phyloP scores from a whole-genome alignment of 257 asterid genomes.

The Ballota nigra region DNA sequence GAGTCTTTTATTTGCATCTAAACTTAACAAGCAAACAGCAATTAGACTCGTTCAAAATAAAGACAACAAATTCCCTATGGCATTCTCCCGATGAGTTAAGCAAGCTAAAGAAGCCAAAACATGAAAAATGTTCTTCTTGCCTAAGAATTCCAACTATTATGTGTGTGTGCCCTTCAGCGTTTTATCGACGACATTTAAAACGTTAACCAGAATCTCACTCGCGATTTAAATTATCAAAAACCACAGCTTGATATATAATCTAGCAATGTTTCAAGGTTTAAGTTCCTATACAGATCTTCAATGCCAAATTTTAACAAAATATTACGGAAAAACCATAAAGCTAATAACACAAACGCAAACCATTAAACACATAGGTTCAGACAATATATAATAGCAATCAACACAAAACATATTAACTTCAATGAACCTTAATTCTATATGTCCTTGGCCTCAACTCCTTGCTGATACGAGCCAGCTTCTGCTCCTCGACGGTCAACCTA shows the following conservation, averaged over 20 bases:
- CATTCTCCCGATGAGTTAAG: too few species aligned
- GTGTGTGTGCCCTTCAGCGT: too few species aligned
- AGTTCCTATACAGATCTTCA: background rate
- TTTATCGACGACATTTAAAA: background rate
- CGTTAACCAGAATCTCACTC: background rate
- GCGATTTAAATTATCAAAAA: slow-evolving; percentile 5
- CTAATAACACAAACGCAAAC: too few species aligned
- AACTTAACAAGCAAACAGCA: background rate
- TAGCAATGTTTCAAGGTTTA: background rate
- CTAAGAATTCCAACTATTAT: too few species aligned
- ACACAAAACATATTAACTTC: background rate
- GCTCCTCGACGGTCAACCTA: slow-evolving; percentile 75
- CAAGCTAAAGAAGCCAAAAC: too few species aligned
- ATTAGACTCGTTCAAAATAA: background rate
- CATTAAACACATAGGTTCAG: background rate
- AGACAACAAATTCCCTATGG: too few species aligned
- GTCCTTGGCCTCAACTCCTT: slow-evolving; percentile 91
- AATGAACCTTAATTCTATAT: slow-evolving; percentile 76
- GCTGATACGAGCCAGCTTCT: slow-evolving; percentile 51
- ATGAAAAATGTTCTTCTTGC: too few species aligned
- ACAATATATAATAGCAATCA: background rate
- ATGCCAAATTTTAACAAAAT: background rate
- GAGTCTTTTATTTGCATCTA: background rate
- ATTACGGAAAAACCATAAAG: too few species aligned
- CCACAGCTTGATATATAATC: background rate